Evolutionary conservation across 1,139 yeast species (phyloP), one percentile per base, ranked within the genome.

Genomic region (Ashbya aceris): DNA sequence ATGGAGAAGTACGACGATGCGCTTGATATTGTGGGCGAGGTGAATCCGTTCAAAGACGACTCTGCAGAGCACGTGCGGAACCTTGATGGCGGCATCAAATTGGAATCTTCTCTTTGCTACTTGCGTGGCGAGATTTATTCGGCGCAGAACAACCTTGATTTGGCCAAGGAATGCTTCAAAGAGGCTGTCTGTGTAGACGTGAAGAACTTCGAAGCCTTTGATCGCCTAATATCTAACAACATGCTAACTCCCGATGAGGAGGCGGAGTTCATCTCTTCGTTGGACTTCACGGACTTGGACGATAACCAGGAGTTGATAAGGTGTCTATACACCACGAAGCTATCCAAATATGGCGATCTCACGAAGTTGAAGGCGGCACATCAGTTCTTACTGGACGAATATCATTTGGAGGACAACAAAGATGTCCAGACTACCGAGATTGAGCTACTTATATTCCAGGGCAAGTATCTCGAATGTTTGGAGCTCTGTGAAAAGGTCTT

Each of bases 171-270:
- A 45, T 83, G 94, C 45, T 89, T 79, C 57, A 79, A 79, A 54
- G 96, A 87, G 56, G 96, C 98, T 0, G 78, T 89, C 0, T 54
- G 76, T 49, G 86, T 84, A 1, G 98, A 93, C 61, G 89, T 84
- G 8, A 86, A 87, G 58, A 91, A 97, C 61, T 91, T 71, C 60
- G 98, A 93, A 53, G 97, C 98, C 0, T 86, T 86, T 60, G 77
- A 84, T 53, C 91, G 83, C 56, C 69, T 93, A 40, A 73, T 85
- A 2, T 67, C 74, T 32, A 83, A 84, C 53, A 81, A 80, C 55
- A 70, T 89, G 49, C 68, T 93, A 67, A 76, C 95, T 0, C 95
- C 97, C 0, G 66, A 70, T 17, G 97, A 91, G 56, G 91, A 91
- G 62, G 83, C 95, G 93, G 86, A 81, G 33, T 73, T 93, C 40